Base-by-base conservation (phyloP, 2,329 filamentous ascomycete genomes). In the Sphaerulina populicola region DNA sequence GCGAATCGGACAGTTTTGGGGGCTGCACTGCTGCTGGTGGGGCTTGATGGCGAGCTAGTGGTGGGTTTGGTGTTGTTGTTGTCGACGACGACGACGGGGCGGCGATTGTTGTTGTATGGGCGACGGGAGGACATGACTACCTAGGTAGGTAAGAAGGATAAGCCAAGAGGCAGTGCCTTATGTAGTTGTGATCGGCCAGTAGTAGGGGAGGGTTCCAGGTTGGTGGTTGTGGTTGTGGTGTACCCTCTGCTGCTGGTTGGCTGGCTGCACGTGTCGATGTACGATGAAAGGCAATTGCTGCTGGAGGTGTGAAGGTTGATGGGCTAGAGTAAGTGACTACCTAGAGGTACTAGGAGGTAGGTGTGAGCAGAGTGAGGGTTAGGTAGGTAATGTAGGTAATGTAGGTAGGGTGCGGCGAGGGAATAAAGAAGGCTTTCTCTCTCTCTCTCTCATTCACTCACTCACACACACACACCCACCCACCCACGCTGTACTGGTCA, bases 1-100 rank as follows among this genome's bases (percentile, higher is more conserved):
- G 60, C 64, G 44, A 67, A 67, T 40, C 57, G 62, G 21, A 66
- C 64, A 3, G 55, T 51, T 49, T 66, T 66, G 39, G 62, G 8
- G 8, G 2, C 57, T 21, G 63, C 60, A 2, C 60, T 59, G 18
- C 18, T 18, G 18, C 18, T 3, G 1, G 62, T 59, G 29, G 63
- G 56, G 31, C 57, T 57, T n/a, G 60, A 58, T 9, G 63, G 61
- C 36, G 59, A 48, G 51, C 57, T 51, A 51, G 43, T 60, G 35
- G 57, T n/a, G 18, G 55, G 43, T 53, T 11, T 12, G 12, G 49
- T 61, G 53, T 29, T 62, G 62, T 27, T 47, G 54, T 6, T 6
- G 48, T 62, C 58, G 46, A 63, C 57, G 52, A 64, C 57, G 39
- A 61, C 58, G 49, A 60, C 53, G 47, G 60, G 61, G 44, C 53